A percentile compares a stretch with the other conserved stretches of the same genome.
phyloP scores from a whole-genome alignment of 2,329 filamentous ascomycete genomes.

The Trichoderma simmonsii region DNA sequence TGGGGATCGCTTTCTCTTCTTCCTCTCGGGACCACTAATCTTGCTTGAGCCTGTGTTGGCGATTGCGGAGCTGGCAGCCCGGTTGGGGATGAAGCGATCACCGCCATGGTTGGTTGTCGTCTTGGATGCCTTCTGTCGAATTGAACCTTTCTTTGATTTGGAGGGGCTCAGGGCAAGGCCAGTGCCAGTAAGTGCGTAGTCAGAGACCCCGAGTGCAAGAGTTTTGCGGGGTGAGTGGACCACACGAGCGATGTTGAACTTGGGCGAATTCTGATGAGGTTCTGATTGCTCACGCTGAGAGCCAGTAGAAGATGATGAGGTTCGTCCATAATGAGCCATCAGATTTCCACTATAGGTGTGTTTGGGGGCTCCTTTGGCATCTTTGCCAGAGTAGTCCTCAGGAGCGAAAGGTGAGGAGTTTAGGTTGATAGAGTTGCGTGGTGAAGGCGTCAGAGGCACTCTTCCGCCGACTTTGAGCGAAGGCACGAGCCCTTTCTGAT shows the following conservation, averaged over 20 bases:
- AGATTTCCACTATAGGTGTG: slow-evolving; percentile 80
- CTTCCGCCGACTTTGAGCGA: slow-evolving; percentile 90
- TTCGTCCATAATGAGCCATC: slow-evolving; percentile 73
- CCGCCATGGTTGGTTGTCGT: slow-evolving; percentile 76
- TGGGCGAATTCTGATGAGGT: slow-evolving; percentile 59
- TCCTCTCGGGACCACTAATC: slow-evolving; percentile 67
- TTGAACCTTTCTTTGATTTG: slow-evolving; percentile 54
- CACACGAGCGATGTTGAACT: slow-evolving; percentile 85
- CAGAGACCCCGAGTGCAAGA: slow-evolving; percentile 86
- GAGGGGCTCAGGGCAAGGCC: slow-evolving; percentile 62
- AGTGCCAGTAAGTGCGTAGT: slow-evolving; percentile 87
- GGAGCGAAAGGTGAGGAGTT: slow-evolving; percentile 77
- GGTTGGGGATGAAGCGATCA: slow-evolving; percentile 96
- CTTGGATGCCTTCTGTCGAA: slow-evolving; percentile 63
- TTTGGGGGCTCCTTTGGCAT: slow-evolving; percentile 56
- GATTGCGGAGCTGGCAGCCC: slow-evolving; percentile 83
- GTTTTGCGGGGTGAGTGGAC: slow-evolving; percentile 74
- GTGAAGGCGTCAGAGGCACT: slow-evolving; percentile 91
- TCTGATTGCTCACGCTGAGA: slow-evolving; percentile 70
- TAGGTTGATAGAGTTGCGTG: slow-evolving; percentile 59
- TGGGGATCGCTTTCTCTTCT: slow-evolving; percentile 70
- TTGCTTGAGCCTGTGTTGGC: slow-evolving; percentile 79
- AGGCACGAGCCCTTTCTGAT: slow-evolving; percentile 88
- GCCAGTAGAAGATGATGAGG: slow-evolving; percentile 54
- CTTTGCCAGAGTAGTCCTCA: slow-evolving; percentile 53